Base-by-base conservation (phyloP, 2,329 filamentous ascomycete species). In the Fusarium xylarioides region DNA sequence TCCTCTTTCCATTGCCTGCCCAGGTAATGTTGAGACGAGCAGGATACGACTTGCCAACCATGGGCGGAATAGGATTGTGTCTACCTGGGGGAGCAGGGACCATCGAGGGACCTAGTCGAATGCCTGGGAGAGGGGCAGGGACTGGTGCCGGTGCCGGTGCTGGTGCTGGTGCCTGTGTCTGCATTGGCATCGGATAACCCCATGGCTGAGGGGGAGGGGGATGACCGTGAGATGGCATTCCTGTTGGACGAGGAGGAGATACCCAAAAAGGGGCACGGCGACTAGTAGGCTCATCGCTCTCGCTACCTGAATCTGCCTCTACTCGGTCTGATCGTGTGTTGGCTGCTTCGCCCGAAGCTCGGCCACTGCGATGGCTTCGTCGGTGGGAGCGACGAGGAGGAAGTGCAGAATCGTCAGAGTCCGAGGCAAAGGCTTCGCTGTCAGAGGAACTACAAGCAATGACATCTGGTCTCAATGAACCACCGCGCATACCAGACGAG, bases 11-110 rank as follows among this genome's bases (percentile, higher is more conserved):
- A 26, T 76, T 78, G 40, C 75, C 76, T 10, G 53, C 42, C 79
- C 79, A 80, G 52, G 47, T 64, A 62, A 82, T 74, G 53, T 68
- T 69, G 40, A 82, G 71, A 23, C 78, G 70, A 14, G 80, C 74
- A 47, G 79, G 57, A 43, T 72, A 64, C 15, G 37, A 69, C 53
- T 65, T 74, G 12, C 55, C 55, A 11, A 28, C 54, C 34, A 55
- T 32, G 12, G 68, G 58, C 23, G 52, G 74, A 49, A 62, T 30
- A 35, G 70, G 35, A 28, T 59, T 62, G 30, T 19, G 26, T 50
- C 70, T 71, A 37, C 62, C 50, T 26, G 49, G 34, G 26, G 55
- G 69, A 7, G 34, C 68, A 23, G 53, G 65, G 18, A 59, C 30
- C 30, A 59, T 58, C 11, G 44, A 34, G 5, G 52, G 56, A 35